Evolutionary conservation across 1,284 basidiomycete genomes (phyloP).

Genomic region (Fomitopsis pinicola): DNA sequence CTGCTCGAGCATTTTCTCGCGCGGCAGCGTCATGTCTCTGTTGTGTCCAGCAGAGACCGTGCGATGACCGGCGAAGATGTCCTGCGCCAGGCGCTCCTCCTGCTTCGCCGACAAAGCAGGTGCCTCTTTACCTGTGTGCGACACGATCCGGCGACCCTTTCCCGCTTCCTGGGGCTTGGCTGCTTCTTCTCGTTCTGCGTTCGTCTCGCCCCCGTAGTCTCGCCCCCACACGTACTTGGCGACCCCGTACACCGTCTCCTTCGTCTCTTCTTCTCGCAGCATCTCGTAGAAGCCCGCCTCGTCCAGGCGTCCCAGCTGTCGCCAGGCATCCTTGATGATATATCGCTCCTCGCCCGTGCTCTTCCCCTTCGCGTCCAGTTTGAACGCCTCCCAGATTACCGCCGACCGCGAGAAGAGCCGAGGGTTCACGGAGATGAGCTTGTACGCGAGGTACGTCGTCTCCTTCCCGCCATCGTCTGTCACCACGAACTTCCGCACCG

Average conservation of each 20-base stretch:
- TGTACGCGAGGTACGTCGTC: background rate
- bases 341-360: background rate
- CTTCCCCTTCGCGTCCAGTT: background rate
- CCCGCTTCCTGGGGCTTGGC: background rate
- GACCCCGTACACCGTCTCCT: background rate
- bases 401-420: background rate
- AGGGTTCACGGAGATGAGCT: background rate
- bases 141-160: no score
- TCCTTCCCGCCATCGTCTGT: background rate
- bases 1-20: no score
- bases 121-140: no score
- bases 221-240: background rate
- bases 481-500: background rate
- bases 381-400: background rate
- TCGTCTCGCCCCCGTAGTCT: background rate
- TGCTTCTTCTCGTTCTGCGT: background rate
- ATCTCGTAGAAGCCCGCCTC: background rate
- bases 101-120: no score
- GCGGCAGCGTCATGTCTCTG: no score
- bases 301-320: background rate
- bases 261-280: background rate
- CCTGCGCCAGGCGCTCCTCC: background rate
- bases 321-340: background rate
- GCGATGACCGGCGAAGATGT: background rate
- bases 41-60: background rate